Conservation (phyloP, 2,329 filamentous ascomycete genomes). For the Dothistroma septosporum region DNA sequence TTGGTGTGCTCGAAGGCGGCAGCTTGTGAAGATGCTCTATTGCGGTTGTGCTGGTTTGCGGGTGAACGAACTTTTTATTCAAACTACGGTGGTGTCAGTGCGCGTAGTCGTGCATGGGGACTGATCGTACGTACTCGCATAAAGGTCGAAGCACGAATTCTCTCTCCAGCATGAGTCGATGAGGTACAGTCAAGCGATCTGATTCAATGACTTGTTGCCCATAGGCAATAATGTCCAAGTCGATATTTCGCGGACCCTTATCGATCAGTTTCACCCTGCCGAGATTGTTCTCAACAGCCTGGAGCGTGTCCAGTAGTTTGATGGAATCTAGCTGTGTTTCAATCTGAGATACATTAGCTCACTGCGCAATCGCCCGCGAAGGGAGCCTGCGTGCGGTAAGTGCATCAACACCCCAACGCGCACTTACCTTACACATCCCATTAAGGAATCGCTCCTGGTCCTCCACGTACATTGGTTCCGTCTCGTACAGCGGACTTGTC, state of each 20-base stretch:
- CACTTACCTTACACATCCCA: conserved; percentile 79
- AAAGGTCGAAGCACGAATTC: conserved; percentile 91
- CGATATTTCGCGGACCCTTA: conserved; percentile 91
- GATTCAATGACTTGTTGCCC: conserved; percentile 61
- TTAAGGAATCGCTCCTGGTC: conserved; percentile 89
- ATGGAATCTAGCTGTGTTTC: conserved; percentile 73
- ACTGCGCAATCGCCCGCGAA: background rate
- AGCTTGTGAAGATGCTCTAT: conserved; percentile 35
- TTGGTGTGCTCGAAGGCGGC: conserved; percentile 28
- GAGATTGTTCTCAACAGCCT: conserved; percentile 75
- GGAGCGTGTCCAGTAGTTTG: conserved; percentile 72
- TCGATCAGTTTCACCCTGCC: conserved; percentile 81
- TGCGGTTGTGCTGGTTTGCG: conserved; percentile 35
- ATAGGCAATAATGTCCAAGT: conserved; percentile 87
- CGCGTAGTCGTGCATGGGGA: background rate
- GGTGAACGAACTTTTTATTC: conserved; percentile 2
- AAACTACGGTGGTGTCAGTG: conserved; percentile 8
- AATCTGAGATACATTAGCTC: conserved; percentile 53
- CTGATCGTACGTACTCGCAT: conserved; percentile 58
- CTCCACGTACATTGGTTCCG: conserved; percentile 90
- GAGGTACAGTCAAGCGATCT: conserved; percentile 76
- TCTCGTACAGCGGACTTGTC: conserved; percentile 91
- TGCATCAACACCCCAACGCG: no score
- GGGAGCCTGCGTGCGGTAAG: no score
- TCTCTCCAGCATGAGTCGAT: conserved; percentile 78